These are phyloP conservation scores for Scenedesmus sp. DNA, from an alignment of 163 green algal genomes.

Conservation along the genomic window DNA sequence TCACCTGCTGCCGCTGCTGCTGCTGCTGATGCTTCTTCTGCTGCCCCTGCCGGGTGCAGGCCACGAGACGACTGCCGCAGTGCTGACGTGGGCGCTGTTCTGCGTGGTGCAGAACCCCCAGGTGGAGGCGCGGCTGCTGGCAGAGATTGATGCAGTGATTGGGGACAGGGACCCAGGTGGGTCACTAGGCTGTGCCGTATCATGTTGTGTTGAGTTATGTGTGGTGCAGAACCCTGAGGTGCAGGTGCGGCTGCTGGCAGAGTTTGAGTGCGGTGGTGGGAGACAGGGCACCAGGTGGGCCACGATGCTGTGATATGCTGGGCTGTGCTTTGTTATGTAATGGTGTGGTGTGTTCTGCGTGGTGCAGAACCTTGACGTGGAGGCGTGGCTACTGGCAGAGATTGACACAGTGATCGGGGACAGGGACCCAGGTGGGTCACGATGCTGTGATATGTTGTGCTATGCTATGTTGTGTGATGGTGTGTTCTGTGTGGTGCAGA, in stretches of 20 bases:
- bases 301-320: too few species aligned
- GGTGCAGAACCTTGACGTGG: slow-evolving; percentile 66
- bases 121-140: slow-evolving; percentile 69
- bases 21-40: background rate
- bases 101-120: slow-evolving; percentile 77
- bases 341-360: slow-evolving; percentile 94
- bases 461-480: too few species aligned
- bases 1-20: background rate
- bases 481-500: slow-evolving; percentile 87
- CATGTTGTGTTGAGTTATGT: too few species aligned
- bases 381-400: slow-evolving; percentile 77
- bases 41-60: too few species aligned
- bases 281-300: too few species aligned
- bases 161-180: slow-evolving; percentile 63
- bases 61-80: slow-evolving; percentile 95
- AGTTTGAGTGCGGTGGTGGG: too few species aligned
- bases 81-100: slow-evolving; percentile 95
- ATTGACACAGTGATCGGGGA: slow-evolving; percentile 80
- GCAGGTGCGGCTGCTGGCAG: slow-evolving; percentile 60
- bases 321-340: too few species aligned
- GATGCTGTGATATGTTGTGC: too few species aligned
- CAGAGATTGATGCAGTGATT: slow-evolving; percentile 83
- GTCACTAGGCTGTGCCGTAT: too few species aligned
- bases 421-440: background rate
- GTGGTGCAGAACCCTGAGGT: slow-evolving; percentile 63